Evolutionary conservation across 495 filamentous ascomycete genomes (phyloP).

Genomic region (Lepidopterella palustris): DNA sequence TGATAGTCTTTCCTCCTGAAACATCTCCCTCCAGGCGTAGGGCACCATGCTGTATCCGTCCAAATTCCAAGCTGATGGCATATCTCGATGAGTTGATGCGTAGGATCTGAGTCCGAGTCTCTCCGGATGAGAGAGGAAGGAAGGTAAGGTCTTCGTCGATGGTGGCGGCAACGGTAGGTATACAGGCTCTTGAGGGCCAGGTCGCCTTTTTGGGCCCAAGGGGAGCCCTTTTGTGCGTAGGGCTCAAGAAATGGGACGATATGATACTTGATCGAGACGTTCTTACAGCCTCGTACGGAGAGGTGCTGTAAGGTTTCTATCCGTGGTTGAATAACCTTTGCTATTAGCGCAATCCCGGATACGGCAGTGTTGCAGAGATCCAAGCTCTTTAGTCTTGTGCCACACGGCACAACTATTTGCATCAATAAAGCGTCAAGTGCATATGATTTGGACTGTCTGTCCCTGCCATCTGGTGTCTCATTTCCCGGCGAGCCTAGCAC

Average conservation of each 20-base stretch:
- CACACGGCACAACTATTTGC: constrained; percentile 50
- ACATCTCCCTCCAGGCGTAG: constrained; percentile 53
- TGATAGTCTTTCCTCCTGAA: constrained; percentile 54
- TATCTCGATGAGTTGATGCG: constrained; percentile 56
- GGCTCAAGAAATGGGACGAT: constrained; percentile 50
- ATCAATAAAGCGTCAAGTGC: constrained; percentile 53
- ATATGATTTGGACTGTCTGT: constrained; percentile 50
- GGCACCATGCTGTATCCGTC: constrained; percentile 61
- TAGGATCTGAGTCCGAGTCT: constrained; percentile 57
- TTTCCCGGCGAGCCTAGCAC: constrained; percentile 25
- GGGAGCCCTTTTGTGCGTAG: constrained; percentile 24
- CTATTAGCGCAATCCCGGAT: constrained; percentile 49
- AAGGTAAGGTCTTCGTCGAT: constrained; percentile 53
- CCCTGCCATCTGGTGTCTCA: constrained; percentile 33
- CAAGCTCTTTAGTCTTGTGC: constrained; percentile 49
- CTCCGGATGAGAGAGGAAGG: constrained; percentile 48
- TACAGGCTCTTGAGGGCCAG: constrained; percentile 56
- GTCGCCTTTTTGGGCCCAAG: constrained; percentile 43
- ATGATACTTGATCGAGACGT: constrained; percentile 60
- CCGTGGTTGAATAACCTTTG: constrained; percentile 48
- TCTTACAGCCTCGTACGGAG: constrained; percentile 58
- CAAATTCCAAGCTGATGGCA: constrained; percentile 56
- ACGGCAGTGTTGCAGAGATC: constrained; percentile 59
- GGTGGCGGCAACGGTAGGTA: constrained; percentile 55
- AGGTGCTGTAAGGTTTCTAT: constrained; percentile 51